Percentiles rank a stretch among this genome's conserved stretches.
Conservation (phyloP, 352 stramenopile genomes). For the Phytophthora palmivora region DNA sequence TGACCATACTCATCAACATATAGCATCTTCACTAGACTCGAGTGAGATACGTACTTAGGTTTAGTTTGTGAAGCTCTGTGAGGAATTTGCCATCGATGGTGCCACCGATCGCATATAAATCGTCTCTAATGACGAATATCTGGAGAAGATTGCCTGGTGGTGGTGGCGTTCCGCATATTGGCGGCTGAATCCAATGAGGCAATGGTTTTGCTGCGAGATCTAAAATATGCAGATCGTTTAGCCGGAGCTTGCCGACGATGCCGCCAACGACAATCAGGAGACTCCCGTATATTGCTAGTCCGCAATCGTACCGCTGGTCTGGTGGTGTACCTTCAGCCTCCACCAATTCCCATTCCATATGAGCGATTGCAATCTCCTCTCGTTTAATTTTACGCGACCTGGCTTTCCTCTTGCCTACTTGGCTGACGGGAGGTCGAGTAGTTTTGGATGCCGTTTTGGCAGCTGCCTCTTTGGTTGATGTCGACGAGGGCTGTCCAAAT, state of each 20-base stretch:
- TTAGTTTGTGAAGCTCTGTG: conserved; percentile 56
- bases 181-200: conserved; percentile 45
- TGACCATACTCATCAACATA: background rate
- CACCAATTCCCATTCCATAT: conserved; percentile 48
- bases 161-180: conserved; percentile 43
- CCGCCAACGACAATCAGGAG: conserved; percentile 65
- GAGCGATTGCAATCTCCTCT: conserved; percentile 34
- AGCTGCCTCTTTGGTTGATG: conserved; percentile 6
- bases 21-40: background rate
- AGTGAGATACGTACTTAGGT: conserved; percentile 50
- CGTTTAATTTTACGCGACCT: conserved; percentile 46
- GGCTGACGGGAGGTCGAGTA: conserved; percentile 8
- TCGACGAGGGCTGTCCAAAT: conserved; percentile 6
- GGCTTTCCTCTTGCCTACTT: conserved; percentile 39
- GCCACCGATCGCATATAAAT: conserved; percentile 62
- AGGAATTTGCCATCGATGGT: conserved; percentile 70
- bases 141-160: conserved; percentile 56
- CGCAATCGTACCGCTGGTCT: conserved; percentile 60
- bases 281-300: conserved; percentile 48
- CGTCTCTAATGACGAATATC: conserved; percentile 55
- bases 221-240: conserved; percentile 61
- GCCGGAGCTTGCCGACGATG: conserved; percentile 60
- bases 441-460: conserved; percentile 10
- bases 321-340: conserved; percentile 36
- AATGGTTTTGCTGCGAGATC: conserved; percentile 38